Evolutionary conservation across 2,329 filamentous ascomycete species (phyloP), one percentile per base, ranked within the genome.

Genomic region (Ophiostoma piceae): DNA sequence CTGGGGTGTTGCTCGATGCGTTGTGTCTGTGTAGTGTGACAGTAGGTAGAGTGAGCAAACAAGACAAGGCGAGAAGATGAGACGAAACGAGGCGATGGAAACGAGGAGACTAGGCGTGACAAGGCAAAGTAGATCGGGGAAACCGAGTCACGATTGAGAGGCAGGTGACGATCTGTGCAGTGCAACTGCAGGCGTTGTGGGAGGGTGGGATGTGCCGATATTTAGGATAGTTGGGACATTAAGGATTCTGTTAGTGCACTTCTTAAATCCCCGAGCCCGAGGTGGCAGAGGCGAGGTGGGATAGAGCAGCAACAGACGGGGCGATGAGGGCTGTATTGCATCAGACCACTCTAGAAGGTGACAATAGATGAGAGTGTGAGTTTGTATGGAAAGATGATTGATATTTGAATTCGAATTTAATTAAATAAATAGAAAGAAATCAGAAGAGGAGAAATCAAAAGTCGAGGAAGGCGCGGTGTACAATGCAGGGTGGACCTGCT

Each of bases 191-290:
- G n/a, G 51, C 16, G n/a, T 57, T 22, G 12, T 60, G 12, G 11
- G 9, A 32, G 12, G 26, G 54, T 60, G 54, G 54, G 54, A 60
- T 32, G 54, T 29, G 54, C 3, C 54, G 12, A 60, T 60, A 60
- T 60, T 32, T 60, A 60, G 54, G 12, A 60, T 60, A 60, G 14
- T 47, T 47, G 16, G 41, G 43, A 47, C 7, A 47, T 47, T 47
- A 41, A 60, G 54, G 54, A 62, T 62, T 29, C 19, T 57, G 32
- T 62, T 62, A 62, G 57, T 62, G 57, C 57, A 32, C 3, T 32
- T 57, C n/a, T 19, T 19, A 62, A 57, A 62, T 62, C 26, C 57
- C 57, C 57, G 57, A 62, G 57, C 57, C 57, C 51, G 22, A 57
- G 19, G 19, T 35, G 4, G 51, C 12, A 57, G 22, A 14, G 35